phyloP scores from a whole-genome alignment of 2,329 filamentous ascomycete genomes.

The Emydomyces testavorans region DNA sequence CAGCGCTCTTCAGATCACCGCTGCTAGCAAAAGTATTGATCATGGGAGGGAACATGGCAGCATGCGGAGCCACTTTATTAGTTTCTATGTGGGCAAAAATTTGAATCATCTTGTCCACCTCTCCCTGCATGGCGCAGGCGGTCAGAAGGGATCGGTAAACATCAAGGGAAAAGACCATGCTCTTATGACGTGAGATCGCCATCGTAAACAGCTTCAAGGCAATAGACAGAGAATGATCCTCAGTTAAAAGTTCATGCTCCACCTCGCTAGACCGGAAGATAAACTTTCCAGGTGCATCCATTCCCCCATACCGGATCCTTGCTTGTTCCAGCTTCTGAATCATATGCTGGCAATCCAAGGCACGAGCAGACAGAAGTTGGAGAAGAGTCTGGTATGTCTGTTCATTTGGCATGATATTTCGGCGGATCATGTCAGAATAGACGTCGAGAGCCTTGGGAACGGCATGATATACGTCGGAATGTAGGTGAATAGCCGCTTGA shows the following conservation, averaged over 20 bases:
- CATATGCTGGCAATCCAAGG: slow-evolving; percentile 62
- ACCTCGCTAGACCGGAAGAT: slow-evolving; percentile 81
- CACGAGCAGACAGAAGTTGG: slow-evolving; percentile 65
- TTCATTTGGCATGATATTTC: slow-evolving; percentile 67
- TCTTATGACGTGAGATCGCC: slow-evolving; percentile 51
- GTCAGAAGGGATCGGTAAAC: slow-evolving; percentile 77
- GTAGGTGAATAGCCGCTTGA: slow-evolving; percentile 70
- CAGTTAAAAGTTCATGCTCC: slow-evolving; percentile 71
- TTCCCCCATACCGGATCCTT: slow-evolving; percentile 69
- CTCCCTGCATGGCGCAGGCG: slow-evolving; percentile 72
- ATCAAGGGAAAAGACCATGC: slow-evolving; percentile 60
- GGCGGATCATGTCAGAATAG: slow-evolving; percentile 89
- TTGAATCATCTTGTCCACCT: slow-evolving; percentile 76
- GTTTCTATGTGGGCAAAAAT: slow-evolving; percentile 87
- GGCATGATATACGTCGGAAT: slow-evolving; percentile 65
- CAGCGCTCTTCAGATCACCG: slow-evolving; percentile 73
- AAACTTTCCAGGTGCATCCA: slow-evolving; percentile 73
- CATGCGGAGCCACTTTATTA: slow-evolving; percentile 59
- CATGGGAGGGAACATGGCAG: slow-evolving; percentile 81
- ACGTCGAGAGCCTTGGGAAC: slow-evolving; percentile 88
- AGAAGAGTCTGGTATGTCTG: slow-evolving; percentile 84
- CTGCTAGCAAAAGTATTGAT: slow-evolving; percentile 80
- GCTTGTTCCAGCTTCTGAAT: slow-evolving; percentile 69
- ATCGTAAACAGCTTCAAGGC: slow-evolving; percentile 77
- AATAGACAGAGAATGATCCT: slow-evolving; percentile 76